Evolutionary conservation across 768 basidiomycete genomes (phyloP), one percentile per base, ranked within the genome.

Genomic region (Cystobasidium onofrii): DNA sequence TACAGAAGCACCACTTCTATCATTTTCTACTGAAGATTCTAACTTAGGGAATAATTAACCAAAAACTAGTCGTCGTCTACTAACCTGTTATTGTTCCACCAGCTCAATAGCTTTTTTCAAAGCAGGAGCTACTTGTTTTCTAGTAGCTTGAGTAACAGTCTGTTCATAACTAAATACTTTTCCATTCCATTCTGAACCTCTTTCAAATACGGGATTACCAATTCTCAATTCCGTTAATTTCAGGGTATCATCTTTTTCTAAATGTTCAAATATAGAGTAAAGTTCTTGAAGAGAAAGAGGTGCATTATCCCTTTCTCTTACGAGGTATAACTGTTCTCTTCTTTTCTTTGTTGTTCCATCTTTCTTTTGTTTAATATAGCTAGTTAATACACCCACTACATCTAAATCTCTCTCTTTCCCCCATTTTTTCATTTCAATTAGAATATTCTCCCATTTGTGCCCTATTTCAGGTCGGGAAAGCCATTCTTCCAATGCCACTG

Each of bases 351-450:
- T 54, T 10, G 27, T 43, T 54, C 63, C 63, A 41, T 54, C 44
- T 54, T 54, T 54, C 27, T 50, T 50, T 43, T 31, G 27, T 33
- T 43, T 6, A 20, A 67, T 29, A 29, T 71, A 71, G 54, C 69
- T 71, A 4, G 92, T 94, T 52, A 97, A 84, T 39, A 94, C 85
- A 0, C 92, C 94, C 0, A 90, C 86, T 27, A 91, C 82, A 9
- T 86, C 84, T 3, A 97, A 81, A 0, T 82, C 82, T 15, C 87
- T 85, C 74, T 89, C 86, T 10, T 81, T 80, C 85, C 91, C 88
- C 87, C 88, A 96, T 31, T 54, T 79, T 33, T 84, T 82, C 1
- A 84, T 78, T 3, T 81, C 82, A 0, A 74, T 27, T 71, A 83
- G 80, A 65, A 86, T 83, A 7, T 64, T 50, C 3, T 74, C 33